phyloP scores from a whole-genome alignment of 129 eudicot genomes.

The Flaveria robusta region DNA sequence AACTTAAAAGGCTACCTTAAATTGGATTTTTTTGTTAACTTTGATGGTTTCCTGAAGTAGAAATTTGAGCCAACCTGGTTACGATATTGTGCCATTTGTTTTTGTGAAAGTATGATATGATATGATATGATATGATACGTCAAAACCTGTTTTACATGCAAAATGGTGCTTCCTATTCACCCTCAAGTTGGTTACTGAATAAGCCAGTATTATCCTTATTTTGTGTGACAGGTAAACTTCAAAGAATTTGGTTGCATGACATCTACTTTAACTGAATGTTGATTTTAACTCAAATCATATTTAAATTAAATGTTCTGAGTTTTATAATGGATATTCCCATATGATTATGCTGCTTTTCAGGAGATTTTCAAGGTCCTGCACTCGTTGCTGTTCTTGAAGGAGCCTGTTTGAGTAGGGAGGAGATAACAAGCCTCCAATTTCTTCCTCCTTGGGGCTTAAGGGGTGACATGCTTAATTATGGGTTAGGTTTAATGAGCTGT shows the following conservation, averaged over 20 bases:
- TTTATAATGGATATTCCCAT: constrained; percentile 5
- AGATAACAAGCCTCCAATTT: constrained; percentile 84
- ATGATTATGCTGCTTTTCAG: constrained; percentile 43
- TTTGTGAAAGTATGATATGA: neutral
- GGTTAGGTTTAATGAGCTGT: constrained; percentile 88
- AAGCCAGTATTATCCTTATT: constrained; percentile 1
- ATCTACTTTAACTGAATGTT: neutral
- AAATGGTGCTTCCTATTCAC: neutral
- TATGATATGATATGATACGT: neutral
- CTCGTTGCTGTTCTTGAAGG: constrained; percentile 87
- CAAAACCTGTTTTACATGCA: constrained; percentile 4
- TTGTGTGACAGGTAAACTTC: neutral
- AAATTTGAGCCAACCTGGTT: neutral
- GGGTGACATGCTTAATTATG: constrained; percentile 87
- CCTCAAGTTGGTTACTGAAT: neutral
- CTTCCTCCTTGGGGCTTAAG: constrained; percentile 97
- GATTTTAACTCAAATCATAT: neutral
- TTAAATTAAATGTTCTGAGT: neutral
- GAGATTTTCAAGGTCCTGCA: constrained; percentile 97
- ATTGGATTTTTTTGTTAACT: neutral
- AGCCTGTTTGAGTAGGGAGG: constrained; percentile 85
- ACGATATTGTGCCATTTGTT: neutral
- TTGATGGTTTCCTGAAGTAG: constrained; percentile 12
- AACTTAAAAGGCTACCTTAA: neutral
- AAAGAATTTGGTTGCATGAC: neutral